A percentile compares a stretch with the other conserved stretches of the same genome.
Conservation (phyloP, 108 stramenopile species). For the Fistulifera pelliculosa region DNA sequence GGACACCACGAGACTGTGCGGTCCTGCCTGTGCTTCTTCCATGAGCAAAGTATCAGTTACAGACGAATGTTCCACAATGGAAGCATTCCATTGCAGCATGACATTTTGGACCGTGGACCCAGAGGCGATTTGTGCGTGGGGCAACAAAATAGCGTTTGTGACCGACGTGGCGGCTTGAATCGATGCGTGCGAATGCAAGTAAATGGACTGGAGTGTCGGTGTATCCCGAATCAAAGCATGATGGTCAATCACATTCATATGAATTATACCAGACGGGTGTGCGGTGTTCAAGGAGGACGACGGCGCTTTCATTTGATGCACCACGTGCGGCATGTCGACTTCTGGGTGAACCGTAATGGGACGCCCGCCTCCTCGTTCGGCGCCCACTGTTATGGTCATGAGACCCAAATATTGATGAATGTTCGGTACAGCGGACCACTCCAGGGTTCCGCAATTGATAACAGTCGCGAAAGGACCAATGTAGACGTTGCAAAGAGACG, state of each 20-base stretch:
- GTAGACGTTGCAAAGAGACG: constrained; percentile 38
- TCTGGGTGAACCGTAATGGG: constrained; percentile 32
- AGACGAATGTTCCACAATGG: constrained; percentile 36
- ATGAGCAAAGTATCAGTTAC: constrained; percentile 51
- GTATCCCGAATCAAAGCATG: constrained; percentile 50
- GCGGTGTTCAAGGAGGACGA: not conserved
- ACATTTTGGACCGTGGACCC: constrained; percentile 40
- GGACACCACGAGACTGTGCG: constrained; percentile 51
- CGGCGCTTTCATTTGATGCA: constrained; percentile 29
- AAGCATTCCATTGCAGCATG: constrained; percentile 63
- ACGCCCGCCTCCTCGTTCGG: constrained; percentile 73
- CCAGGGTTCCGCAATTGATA: constrained; percentile 49
- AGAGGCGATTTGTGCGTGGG: constrained; percentile 33
- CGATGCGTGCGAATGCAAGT: constrained; percentile 31
- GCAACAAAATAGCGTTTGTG: constrained; percentile 37
- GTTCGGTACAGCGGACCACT: not conserved
- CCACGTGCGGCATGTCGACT: constrained; percentile 55
- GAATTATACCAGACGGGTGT: not conserved
- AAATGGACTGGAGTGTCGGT: constrained; percentile 40
- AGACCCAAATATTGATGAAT: too few species aligned
- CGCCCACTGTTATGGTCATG: constrained; percentile 43
- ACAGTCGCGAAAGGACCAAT: constrained; percentile 45
- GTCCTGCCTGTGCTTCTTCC: constrained; percentile 57
- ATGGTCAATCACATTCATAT: constrained; percentile 38
- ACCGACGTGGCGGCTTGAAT: constrained; percentile 57